These are phyloP conservation scores for Lachnellula cervina DNA, from an alignment of 2,329 filamentous ascomycete genomes.

Conservation along the genomic window DNA sequence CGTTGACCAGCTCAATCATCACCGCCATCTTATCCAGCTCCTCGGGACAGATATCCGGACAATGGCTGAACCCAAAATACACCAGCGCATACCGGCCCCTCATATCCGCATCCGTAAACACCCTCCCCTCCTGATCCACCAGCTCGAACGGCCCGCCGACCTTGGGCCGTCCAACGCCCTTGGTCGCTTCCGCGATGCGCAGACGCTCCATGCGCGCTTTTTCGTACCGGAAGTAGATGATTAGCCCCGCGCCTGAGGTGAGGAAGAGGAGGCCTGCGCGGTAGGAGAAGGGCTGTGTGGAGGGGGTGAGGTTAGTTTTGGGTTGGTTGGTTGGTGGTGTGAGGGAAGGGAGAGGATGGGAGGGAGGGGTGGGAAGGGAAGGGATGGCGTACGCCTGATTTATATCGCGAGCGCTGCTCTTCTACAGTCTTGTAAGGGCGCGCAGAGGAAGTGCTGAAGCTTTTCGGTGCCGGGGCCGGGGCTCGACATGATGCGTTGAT, in stretches of 20 bases:
- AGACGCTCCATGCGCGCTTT: conserved; percentile 88
- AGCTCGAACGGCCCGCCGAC: conserved; percentile 85
- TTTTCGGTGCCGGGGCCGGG: conserved; percentile 3
- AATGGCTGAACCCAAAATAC: conserved; percentile 98
- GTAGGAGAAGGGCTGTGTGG: conserved; percentile 78
- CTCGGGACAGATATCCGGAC: conserved; percentile 97
- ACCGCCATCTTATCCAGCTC: conserved; percentile 99
- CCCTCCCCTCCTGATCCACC: conserved; percentile 73
- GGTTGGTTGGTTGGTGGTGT: background rate
- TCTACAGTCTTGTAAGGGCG: conserved; percentile 30
- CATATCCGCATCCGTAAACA: conserved; percentile 74
- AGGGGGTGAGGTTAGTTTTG: background rate
- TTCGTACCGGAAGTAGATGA: conserved; percentile 89
- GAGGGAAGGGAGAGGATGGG: no score
- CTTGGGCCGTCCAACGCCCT: conserved; percentile 88
- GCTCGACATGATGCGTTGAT: conserved; percentile 1
- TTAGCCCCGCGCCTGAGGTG: conserved; percentile 67
- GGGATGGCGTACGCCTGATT: conserved; percentile 26
- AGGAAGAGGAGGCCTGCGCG: conserved; percentile 86
- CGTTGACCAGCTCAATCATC: conserved; percentile 73
- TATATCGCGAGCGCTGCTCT: conserved; percentile 28
- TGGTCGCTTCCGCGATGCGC: conserved; percentile 83
- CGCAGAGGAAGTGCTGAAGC: conserved; percentile 15
- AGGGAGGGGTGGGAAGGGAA: background rate
- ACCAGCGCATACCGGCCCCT: conserved; percentile 84